Evolutionary conservation across 805 yeast species (phyloP), one percentile per base, ranked within the genome.

Genomic region (Blastobotrys americana): DNA sequence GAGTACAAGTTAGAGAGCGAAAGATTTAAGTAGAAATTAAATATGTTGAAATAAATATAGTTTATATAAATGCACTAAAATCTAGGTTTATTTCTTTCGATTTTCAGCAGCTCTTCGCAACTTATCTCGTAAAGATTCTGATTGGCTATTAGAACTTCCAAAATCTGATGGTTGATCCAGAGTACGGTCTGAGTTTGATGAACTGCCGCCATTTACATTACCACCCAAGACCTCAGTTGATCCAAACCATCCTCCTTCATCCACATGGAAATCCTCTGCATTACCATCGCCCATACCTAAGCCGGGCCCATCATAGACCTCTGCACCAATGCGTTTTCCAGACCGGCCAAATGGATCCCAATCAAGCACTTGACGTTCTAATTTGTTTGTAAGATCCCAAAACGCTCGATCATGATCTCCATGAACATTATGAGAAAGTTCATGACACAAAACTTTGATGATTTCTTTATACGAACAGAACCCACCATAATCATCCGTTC

Each of bases 401-500:
- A 66, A 66, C 41, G 57, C 46, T 15, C 55, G 47, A 43, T 60
- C 60, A 45, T 66, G 71, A 6, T 62, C 68, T 5, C 55, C 45
- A 39, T 60, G 55, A 5, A 55, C 62, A 44, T 66, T 66, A 44
- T 66, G 71, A 10, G 71, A 58, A 18, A 66, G 55, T 43, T 66
- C 71, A 43, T 66, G 71, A 45, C 69, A 63, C 22, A 66, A 53
- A 6, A 63, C 66, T 40, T 54, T 57, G 34, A 60, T 44, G 18
- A 67, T 53, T 35, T 60, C 60, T 37, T 51, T 55, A 46, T 66
- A 66, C 43, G 54, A 48, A 36, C 68, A 50, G 46, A 56, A 66
- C 5, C 70, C 71, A 22, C 58, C 58, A 45, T 65, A 65, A 43
- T 51, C 56, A 46, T 67, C 70, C 9, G 69, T 66, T 18, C 71